These are phyloP conservation scores for Lachnellula suecica DNA, from an alignment of 2,329 filamentous ascomycete species.

Conservation along the genomic window DNA sequence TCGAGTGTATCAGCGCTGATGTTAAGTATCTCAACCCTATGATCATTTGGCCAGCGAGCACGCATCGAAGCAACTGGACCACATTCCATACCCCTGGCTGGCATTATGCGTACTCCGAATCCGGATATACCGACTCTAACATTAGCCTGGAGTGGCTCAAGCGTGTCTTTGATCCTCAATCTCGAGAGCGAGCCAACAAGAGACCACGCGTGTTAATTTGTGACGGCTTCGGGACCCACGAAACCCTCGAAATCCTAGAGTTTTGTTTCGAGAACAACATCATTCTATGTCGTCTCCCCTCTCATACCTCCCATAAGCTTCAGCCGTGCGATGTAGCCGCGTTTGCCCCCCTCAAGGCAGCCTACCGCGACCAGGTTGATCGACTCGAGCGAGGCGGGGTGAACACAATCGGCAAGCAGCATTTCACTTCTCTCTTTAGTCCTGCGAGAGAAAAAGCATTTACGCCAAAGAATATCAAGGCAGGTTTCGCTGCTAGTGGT, in stretches of 20 bases:
- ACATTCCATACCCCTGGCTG: slow-evolving; percentile 29
- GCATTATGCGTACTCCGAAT: slow-evolving; percentile 28
- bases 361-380: slow-evolving; percentile 28
- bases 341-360: slow-evolving; percentile 25
- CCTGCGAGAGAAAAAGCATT: slow-evolving; percentile 6
- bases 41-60: slow-evolving; percentile 30
- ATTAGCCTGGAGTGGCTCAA: slow-evolving; percentile 37
- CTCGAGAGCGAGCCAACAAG: slow-evolving; percentile 29
- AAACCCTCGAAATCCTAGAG: slow-evolving; percentile 33
- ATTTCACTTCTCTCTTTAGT: slow-evolving; percentile 22
- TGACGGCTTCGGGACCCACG: slow-evolving; percentile 37
- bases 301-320: slow-evolving; percentile 25
- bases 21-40: slow-evolving; percentile 27
- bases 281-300: slow-evolving; percentile 16
- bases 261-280: slow-evolving; percentile 30
- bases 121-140: slow-evolving; percentile 30
- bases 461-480: slow-evolving; percentile 29
- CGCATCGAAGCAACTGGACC: slow-evolving; percentile 29
- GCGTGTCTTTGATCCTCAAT: slow-evolving; percentile 35
- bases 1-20: slow-evolving; percentile 21
- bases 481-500: slow-evolving; percentile 24
- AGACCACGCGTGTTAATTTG: slow-evolving; percentile 35
- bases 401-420: slow-evolving; percentile 11
- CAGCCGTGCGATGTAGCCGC: slow-evolving; percentile 28
- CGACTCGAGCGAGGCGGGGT: slow-evolving; percentile 11